Evolutionary conservation across 140 eudicot genomes (phyloP).

Genomic region (Oenanthe javanica): DNA sequence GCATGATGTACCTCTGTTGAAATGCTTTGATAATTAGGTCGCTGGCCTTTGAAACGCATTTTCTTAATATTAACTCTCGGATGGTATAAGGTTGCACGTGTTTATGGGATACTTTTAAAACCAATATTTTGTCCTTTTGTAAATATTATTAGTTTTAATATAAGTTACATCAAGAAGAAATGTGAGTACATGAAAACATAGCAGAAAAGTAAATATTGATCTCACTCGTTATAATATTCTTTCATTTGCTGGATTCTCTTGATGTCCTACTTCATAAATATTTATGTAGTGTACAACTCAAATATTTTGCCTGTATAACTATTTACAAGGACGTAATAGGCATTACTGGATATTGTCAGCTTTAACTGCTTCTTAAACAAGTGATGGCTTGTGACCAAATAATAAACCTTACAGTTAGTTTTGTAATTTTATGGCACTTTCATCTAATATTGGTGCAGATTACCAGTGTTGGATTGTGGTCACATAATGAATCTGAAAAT

Average conservation of each 20-base stretch:
- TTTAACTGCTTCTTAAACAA: background rate
- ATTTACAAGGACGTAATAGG: background rate
- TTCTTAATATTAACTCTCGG: background rate
- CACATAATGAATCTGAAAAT: conserved; percentile 51
- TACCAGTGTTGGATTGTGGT: conserved; percentile 86
- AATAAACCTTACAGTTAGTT: background rate
- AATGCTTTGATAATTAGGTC: background rate
- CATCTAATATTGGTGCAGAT: conserved; percentile 48
- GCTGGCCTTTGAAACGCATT: background rate
- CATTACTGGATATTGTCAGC: background rate
- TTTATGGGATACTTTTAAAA: background rate
- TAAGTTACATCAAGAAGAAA: background rate
- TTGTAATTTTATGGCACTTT: background rate
- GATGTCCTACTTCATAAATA: background rate
- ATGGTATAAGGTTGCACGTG: background rate
- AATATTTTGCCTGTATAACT: background rate
- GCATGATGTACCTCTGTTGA: background rate
- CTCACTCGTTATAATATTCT: background rate
- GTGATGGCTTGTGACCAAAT: background rate
- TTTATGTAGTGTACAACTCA: background rate
- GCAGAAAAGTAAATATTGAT: background rate
- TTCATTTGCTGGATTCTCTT: background rate
- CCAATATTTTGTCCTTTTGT: background rate
- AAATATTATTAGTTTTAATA: background rate
- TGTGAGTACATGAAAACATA: background rate